A percentile compares a stretch with the other conserved stretches of the same genome.
Evolutionary conservation across 1,139 yeast species (phyloP).

Genomic region (Pichia sp.): DNA sequence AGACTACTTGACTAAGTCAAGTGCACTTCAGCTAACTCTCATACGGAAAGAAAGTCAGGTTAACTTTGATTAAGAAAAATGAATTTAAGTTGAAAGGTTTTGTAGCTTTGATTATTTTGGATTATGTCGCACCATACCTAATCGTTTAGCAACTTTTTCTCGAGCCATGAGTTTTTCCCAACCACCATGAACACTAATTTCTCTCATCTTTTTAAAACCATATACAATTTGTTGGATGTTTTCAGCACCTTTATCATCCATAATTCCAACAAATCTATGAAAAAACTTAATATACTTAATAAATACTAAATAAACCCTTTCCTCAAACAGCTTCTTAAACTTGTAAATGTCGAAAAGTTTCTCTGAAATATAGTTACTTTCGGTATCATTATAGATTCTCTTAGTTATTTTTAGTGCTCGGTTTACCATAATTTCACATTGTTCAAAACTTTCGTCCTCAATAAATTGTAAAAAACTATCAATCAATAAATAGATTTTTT

Average conservation of each 20-base stretch:
- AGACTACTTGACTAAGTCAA: too few species aligned
- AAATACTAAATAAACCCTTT: conserved; percentile 1
- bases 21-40: too few species aligned
- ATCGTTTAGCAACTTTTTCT: neutral
- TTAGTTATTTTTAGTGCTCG: neutral
- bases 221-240: neutral
- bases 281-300: conserved; percentile 2
- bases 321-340: conserved; percentile 4
- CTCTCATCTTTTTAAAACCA: neutral
- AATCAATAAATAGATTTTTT: conserved; percentile 2
- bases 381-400: neutral
- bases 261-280: neutral
- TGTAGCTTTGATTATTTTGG: neutral
- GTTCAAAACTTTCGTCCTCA: conserved; percentile 2
- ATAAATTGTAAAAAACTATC: conserved; percentile 2
- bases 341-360: conserved; percentile 3
- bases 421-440: neutral
- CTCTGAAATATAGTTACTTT: conserved; percentile 1
- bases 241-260: neutral
- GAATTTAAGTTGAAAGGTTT: neutral
- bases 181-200: neutral
- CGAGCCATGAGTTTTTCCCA: neutral
- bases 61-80: too few species aligned
- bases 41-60: too few species aligned
- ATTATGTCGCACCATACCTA: conserved; percentile 1